phyloP scores from a whole-genome alignment of 306 rosid genomes.

The Delonix regia region DNA sequence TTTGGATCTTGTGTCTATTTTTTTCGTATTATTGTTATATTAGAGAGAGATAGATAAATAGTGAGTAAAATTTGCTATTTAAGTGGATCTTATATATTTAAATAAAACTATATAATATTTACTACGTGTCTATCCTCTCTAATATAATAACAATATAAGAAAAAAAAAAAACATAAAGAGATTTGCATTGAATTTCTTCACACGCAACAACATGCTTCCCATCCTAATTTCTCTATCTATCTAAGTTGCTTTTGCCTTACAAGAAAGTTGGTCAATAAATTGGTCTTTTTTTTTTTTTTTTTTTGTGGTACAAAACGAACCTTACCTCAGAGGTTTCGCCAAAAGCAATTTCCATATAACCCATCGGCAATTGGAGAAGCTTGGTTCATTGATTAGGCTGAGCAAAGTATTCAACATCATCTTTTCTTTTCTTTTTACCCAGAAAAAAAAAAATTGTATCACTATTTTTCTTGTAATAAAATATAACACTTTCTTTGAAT shows the following conservation, averaged over 20 bases:
- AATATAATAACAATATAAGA: too few relatives aligned
- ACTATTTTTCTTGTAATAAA: not conserved
- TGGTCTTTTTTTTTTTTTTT: not conserved
- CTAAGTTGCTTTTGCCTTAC: slow-evolving; percentile 6
- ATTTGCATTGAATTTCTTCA: too few relatives aligned
- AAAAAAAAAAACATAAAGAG: too few relatives aligned
- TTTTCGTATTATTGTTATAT: too few relatives aligned
- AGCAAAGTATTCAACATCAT: not conserved
- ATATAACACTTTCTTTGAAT: not conserved
- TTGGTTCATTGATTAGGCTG: not conserved
- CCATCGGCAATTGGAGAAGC: not conserved
- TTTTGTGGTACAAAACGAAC: not conserved
- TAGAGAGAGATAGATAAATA: too few relatives aligned
- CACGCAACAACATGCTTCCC: not conserved
- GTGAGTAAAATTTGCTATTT: too few relatives aligned
- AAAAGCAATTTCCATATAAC: not conserved
- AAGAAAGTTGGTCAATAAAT: slow-evolving; percentile 31
- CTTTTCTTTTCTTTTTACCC: not conserved
- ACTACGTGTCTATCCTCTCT: too few relatives aligned
- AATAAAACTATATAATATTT: too few relatives aligned
- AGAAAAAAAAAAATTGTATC: too few relatives aligned
- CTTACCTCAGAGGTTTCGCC: not conserved
- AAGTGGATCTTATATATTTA: too few relatives aligned
- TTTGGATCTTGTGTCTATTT: too few relatives aligned
- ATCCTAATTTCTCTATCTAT: not conserved